Conservation (phyloP, 2,329 filamentous ascomycete species). For the Taxawa tesnikishii region DNA sequence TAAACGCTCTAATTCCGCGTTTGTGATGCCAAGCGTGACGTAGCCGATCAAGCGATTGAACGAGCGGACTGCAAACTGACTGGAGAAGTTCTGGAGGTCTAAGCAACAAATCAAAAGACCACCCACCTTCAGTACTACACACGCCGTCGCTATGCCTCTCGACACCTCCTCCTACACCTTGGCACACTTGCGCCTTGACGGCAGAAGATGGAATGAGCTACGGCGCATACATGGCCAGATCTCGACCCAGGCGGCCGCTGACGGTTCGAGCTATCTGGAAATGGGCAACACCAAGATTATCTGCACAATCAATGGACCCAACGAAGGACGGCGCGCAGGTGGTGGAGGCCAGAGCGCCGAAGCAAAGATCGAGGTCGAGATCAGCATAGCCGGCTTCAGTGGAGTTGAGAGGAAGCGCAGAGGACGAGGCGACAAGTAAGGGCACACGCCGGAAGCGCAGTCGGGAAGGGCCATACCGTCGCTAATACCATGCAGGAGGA, state of each 20-base stretch:
- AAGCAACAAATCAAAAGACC: no score
- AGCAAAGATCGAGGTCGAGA: slow-evolving; percentile 65
- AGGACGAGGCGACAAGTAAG: slow-evolving; percentile 66
- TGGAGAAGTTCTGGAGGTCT: no score
- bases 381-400: slow-evolving; percentile 78
- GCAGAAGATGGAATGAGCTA: slow-evolving; percentile 96
- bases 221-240: slow-evolving; percentile 81
- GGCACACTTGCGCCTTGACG: slow-evolving; percentile 52
- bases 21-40: no score
- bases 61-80: no score
- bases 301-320: slow-evolving; percentile 79
- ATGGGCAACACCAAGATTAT: slow-evolving; percentile 98
- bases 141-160: slow-evolving; percentile 60
- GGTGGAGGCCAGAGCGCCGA: slow-evolving; percentile 35
- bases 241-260: slow-evolving; percentile 80
- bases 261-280: slow-evolving; percentile 86
- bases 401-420: slow-evolving; percentile 73
- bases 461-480: no score
- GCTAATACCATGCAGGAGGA: slow-evolving; percentile 52
- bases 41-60: no score
- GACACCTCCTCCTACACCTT: slow-evolving; percentile 87
- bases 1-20: no score
- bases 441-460: slow-evolving; percentile 9
- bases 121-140: background rate
- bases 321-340: slow-evolving; percentile 48